Evolutionary conservation across 2,329 filamentous ascomycete species (phyloP), one percentile per base, ranked within the genome.

Genomic region (Rhynchosporium secalis): DNA sequence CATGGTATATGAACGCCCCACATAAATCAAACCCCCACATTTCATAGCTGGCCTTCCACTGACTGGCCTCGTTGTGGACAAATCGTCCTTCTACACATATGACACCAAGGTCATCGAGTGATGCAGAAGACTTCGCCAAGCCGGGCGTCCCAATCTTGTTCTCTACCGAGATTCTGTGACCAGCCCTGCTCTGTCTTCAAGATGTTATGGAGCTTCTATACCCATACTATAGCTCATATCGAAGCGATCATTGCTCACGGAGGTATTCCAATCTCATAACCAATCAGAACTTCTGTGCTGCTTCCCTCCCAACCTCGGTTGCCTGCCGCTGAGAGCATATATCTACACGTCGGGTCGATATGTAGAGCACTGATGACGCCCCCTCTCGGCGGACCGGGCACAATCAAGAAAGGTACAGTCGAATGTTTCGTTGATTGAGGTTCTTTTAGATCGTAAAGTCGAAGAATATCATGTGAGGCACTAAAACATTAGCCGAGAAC

Each of bases 281-380:
- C 95, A 60, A 99, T 85, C 64, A 99, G 75, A 0, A 95, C 92
- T 78, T 99, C 95, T 0, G 95, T 98, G 41, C 84, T 88, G 26
- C 84, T 87, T 1, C 95, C 95, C 75, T 98, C 95, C 95, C 95
- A 99, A 0, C 95, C 95, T 65, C 95, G 80, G 65, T 95, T 98
- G 0, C 95, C 95, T 4, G 91, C 93, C 0, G 92, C 91, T 1
- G 91, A 94, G 40, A 99, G 84, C 89, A 99, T 94, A 73, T 93
- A 98, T 20, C 87, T 83, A 73, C 91, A 94, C 0, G 91, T 90
- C 4, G 90, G 90, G 74, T 99, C 95, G 52, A 97, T 81, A 72
- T 94, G 95, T 9, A 98, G 78, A 64, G 89, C 87, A 0, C 89
- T 91, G 47, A 97, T 94, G 47, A 96, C 91, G 49, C 94, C 94